phyloP scores from a whole-genome alignment of 2,329 filamentous ascomycete genomes.

The Taxawa tesnikishii region DNA sequence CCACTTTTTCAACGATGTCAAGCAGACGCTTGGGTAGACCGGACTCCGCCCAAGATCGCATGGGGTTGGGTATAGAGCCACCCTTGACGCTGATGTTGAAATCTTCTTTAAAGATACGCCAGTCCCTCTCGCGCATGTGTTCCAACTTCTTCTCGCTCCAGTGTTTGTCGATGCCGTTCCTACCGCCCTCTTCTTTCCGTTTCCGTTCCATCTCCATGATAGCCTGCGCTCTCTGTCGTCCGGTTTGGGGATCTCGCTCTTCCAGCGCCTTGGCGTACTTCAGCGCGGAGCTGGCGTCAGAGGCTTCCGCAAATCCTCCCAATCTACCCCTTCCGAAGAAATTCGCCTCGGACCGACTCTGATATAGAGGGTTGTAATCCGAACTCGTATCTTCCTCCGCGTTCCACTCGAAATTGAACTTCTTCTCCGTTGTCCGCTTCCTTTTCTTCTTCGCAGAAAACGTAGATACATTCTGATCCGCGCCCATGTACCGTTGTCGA shows the following conservation, averaged over 20 bases:
- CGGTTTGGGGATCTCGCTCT: slow-evolving; percentile 63
- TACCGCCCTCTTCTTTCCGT: slow-evolving; percentile 57
- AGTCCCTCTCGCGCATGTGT: slow-evolving; percentile 94
- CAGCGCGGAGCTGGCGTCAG: slow-evolving; percentile 34
- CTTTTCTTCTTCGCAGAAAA: slow-evolving; percentile 96
- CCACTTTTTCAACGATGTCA: slow-evolving; percentile 70
- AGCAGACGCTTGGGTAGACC: slow-evolving; percentile 64
- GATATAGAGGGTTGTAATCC: slow-evolving; percentile 73
- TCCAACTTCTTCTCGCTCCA: slow-evolving; percentile 90
- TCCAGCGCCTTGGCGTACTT: slow-evolving; percentile 58
- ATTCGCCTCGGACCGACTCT: slow-evolving; percentile 51
- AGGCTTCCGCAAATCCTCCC: slow-evolving; percentile 52
- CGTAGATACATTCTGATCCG: slow-evolving; percentile 71
- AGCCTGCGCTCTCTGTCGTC: slow-evolving; percentile 61
- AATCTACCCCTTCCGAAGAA: slow-evolving; percentile 59
- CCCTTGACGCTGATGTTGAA: slow-evolving; percentile 95
- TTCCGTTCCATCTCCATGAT: slow-evolving; percentile 77
- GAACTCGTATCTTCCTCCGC: slow-evolving; percentile 81
- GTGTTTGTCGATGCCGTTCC: slow-evolving; percentile 75
- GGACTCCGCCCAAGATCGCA: slow-evolving; percentile 89
- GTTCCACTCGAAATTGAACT: slow-evolving; percentile 99
- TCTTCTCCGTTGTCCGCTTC: slow-evolving; percentile 82
- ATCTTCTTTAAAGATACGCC: slow-evolving; percentile 99
- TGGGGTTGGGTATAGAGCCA: slow-evolving; percentile 82
- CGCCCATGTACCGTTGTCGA: slow-evolving; percentile 79